A percentile compares a stretch with the other conserved stretches of the same genome.
phyloP scores from a whole-genome alignment of 805 yeast species.

The Hagleromyces aurorensis region DNA sequence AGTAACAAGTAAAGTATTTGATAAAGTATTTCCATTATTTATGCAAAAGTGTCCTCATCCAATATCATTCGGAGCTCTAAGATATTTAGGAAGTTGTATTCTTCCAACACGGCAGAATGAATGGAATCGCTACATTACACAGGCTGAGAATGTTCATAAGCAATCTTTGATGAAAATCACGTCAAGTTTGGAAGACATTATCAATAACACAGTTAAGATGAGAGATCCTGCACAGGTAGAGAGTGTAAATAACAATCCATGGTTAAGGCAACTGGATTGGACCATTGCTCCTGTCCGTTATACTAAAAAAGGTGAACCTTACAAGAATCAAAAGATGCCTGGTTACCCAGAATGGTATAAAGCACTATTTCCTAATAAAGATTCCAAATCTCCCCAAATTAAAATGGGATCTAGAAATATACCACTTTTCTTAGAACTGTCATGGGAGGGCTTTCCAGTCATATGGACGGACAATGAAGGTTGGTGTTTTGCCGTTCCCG shows the following conservation, averaged over 20 bases:
- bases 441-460: constrained; percentile 82
- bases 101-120: constrained; percentile 60
- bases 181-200: constrained; percentile 48
- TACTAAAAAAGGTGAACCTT: constrained; percentile 62
- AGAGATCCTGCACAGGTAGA: constrained; percentile 34
- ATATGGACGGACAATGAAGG: constrained; percentile 74
- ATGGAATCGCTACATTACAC: constrained; percentile 68
- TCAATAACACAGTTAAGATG: constrained; percentile 46
- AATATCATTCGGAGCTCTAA: constrained; percentile 81
- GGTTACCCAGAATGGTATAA: constrained; percentile 95
- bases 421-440: constrained; percentile 64
- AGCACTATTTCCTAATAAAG: constrained; percentile 37
- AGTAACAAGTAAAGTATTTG: constrained; percentile 64
- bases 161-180: constrained; percentile 50
- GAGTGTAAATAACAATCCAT: constrained; percentile 52
- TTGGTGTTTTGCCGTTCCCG: constrained; percentile 74
- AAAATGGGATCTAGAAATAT: constrained; percentile 69
- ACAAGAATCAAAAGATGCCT: constrained; percentile 69
- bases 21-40: constrained; percentile 63
- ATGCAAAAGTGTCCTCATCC: constrained; percentile 78
- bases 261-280: constrained; percentile 93
- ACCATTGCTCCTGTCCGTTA: constrained; percentile 47
- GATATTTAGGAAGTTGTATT: constrained; percentile 63
- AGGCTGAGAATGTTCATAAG: constrained; percentile 61
- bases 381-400: constrained; percentile 41